These are phyloP conservation scores for Plasmodium gonderi DNA, from an alignment of 169 alveolate species.

Conservation along the genomic window DNA sequence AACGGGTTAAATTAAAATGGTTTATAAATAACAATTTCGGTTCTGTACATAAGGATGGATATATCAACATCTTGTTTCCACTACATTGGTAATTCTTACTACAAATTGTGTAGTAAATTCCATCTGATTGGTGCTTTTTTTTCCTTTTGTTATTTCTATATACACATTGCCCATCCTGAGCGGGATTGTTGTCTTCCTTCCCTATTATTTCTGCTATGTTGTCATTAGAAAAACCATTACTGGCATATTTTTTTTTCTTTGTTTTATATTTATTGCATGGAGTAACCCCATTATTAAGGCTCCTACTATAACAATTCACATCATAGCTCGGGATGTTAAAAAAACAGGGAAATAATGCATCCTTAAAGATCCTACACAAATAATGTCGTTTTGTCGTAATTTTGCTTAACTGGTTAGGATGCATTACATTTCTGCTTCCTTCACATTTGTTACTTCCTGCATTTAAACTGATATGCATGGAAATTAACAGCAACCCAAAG, in stretches of 20 bases:
- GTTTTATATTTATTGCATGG: neutral
- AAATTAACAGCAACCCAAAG: neutral
- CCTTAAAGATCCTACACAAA: neutral
- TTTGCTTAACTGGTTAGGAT: conserved; percentile 1
- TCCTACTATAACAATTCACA: neutral
- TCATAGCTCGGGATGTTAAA: neutral
- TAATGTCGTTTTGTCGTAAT: neutral
- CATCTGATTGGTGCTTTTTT: neutral
- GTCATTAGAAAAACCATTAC: neutral
- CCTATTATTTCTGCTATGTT: neutral
- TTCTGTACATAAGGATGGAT: neutral
- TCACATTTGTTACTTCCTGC: neutral
- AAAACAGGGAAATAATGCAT: conserved; percentile 8
- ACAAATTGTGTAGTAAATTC: neutral
- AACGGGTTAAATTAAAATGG: neutral
- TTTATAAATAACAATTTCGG: conserved; percentile 28
- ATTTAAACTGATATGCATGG: neutral
- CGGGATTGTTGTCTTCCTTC: neutral
- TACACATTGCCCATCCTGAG: neutral
- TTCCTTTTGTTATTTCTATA: neutral
- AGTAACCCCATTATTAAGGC: neutral
- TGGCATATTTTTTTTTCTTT: neutral
- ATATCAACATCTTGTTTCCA: neutral
- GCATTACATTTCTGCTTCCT: neutral
- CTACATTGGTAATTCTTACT: neutral